Conservation (phyloP, 164 flowering plant species). For the Taxillus chinensis region DNA sequence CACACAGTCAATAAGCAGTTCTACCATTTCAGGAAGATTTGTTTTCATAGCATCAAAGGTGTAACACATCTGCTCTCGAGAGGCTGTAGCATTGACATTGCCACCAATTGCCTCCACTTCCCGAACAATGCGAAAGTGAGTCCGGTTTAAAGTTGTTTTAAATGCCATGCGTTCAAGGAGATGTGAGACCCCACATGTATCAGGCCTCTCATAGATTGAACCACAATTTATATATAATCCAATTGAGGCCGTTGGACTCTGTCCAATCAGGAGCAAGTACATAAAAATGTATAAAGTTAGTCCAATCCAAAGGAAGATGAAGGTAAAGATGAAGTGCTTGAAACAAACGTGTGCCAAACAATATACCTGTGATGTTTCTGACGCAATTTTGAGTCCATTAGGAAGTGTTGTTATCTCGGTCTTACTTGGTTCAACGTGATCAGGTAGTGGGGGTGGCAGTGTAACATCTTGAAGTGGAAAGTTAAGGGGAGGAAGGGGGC, state of each 20-base stretch:
- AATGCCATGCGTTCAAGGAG: slow-evolving; percentile 89
- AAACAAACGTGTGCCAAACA: not conserved
- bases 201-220: slow-evolving; percentile 67
- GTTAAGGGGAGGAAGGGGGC: slow-evolving; percentile 43
- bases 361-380: slow-evolving; percentile 66
- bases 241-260: slow-evolving; percentile 78
- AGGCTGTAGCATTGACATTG: slow-evolving; percentile 54
- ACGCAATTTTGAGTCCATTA: slow-evolving; percentile 83
- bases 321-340: not conserved
- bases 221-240: slow-evolving; percentile 79
- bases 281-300: not conserved
- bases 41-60: slow-evolving; percentile 78
- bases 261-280: slow-evolving; percentile 10
- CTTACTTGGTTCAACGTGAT: slow-evolving; percentile 62
- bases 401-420: slow-evolving; percentile 76
- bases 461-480: slow-evolving; percentile 57
- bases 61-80: slow-evolving; percentile 87
- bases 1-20: slow-evolving; percentile 74
- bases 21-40: slow-evolving; percentile 81
- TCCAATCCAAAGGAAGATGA: not conserved
- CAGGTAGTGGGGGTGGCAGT: slow-evolving; percentile 67
- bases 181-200: slow-evolving; percentile 56
- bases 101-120: slow-evolving; percentile 97
- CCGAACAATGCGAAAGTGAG: slow-evolving; percentile 72
- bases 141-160: slow-evolving; percentile 66